These are phyloP conservation scores for Dalechampia spathulata DNA, from an alignment of 441 rosid genomes.

Conservation along the genomic window DNA sequence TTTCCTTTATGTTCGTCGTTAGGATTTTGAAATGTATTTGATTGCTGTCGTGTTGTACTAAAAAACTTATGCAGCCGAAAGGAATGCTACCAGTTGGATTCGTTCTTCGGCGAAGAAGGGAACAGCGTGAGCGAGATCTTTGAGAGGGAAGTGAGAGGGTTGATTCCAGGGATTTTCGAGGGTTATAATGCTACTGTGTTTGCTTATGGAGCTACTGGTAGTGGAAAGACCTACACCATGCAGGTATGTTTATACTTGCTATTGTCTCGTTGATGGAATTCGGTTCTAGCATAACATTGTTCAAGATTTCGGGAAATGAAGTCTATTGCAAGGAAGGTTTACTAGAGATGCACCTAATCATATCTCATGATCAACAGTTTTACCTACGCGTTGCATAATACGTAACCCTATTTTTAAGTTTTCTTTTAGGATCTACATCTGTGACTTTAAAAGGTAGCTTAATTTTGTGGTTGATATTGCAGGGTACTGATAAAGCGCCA, in stretches of 20 bases:
- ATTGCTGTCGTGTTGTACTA: background rate
- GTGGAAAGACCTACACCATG: slow-evolving; percentile 96
- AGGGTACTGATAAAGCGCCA: slow-evolving; percentile 58
- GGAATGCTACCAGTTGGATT: slow-evolving; percentile 72
- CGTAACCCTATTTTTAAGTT: too few relatives aligned
- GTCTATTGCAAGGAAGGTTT: too few relatives aligned
- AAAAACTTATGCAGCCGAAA: slow-evolving; percentile 49
- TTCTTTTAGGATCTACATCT: too few relatives aligned
- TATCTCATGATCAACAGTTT: too few relatives aligned
- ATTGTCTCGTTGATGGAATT: too few relatives aligned
- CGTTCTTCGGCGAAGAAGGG: slow-evolving; percentile 63
- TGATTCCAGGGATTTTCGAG: slow-evolving; percentile 52
- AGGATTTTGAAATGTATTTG: too few relatives aligned
- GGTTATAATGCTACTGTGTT: slow-evolving; percentile 80
- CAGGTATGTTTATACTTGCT: slow-evolving; percentile 35
- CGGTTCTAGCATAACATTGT: too few relatives aligned
- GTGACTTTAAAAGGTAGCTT: background rate
- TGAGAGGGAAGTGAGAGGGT: slow-evolving; percentile 55
- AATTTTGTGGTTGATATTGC: slow-evolving; percentile 22
- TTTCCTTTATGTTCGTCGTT: background rate
- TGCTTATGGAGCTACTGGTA: slow-evolving; percentile 94
- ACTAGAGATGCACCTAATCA: too few relatives aligned
- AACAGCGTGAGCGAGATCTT: slow-evolving; percentile 59
- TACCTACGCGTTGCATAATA: too few relatives aligned
- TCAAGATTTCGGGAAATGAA: too few relatives aligned